A percentile compares a stretch with the other conserved stretches of the same genome.
Evolutionary conservation across 352 stramenopile genomes (phyloP).

Genomic region (Peronospora belbahrii): DNA sequence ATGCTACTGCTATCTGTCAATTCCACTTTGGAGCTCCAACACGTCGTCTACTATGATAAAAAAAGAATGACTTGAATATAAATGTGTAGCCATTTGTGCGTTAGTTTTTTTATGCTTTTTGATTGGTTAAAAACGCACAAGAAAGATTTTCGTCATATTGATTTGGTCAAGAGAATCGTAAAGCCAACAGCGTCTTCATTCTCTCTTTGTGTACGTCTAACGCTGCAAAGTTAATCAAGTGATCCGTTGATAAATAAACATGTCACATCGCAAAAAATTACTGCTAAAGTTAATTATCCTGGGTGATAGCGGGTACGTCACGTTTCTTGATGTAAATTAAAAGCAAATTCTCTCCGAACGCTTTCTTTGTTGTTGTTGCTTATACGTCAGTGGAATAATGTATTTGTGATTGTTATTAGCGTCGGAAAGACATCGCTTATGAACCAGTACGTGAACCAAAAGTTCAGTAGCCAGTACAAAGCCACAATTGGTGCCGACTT

Average conservation of each 20-base stretch:
- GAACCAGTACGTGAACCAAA: conserved; percentile 99
- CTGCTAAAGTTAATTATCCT: conserved; percentile 98
- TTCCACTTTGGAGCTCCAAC: conserved; percentile 44
- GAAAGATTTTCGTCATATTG: conserved; percentile 24
- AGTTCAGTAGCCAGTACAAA: conserved; percentile 99
- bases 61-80: too few species aligned
- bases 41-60: conserved; percentile 27
- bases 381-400: too few species aligned
- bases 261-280: conserved; percentile 92
- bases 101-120: too few species aligned
- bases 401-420: conserved; percentile 32
- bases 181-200: too few species aligned
- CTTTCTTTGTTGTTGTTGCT: too few species aligned
- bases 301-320: conserved; percentile 91
- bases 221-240: too few species aligned
- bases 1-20: conserved; percentile 33
- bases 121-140: conserved; percentile 16
- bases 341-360: too few species aligned
- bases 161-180: too few species aligned
- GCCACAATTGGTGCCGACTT: conserved; percentile 99
- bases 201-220: too few species aligned
- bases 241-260: conserved; percentile 6
- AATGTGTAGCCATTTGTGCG: conserved; percentile 22
- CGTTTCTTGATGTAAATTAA: not conserved
- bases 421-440: conserved; percentile 99